Evolutionary conservation across 2,329 filamentous ascomycete species (phyloP), one percentile per base, ranked within the genome.

Genomic region (Polychaeton citri): DNA sequence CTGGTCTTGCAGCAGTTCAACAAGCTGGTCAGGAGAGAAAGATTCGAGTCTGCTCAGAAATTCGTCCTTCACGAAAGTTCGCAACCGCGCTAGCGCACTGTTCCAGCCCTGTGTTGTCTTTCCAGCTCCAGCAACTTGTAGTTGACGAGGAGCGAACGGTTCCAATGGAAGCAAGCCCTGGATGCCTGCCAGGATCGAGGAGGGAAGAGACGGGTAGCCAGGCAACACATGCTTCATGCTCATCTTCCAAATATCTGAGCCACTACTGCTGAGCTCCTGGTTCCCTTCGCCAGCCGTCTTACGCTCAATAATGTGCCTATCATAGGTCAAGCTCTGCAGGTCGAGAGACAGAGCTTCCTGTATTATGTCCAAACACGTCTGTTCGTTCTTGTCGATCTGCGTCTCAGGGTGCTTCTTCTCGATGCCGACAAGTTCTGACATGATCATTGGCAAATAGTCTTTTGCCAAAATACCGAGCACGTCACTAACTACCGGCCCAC

Each of bases 41-140:
- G 87, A 81, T 21, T 79, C 79, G 30, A 98, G 63, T 8, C 81
- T 73, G 43, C 86, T 81, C 28, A 96, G 71, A 32, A 94, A 74
- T 41, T 76, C 74, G 40, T 74, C 72, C 13, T 78, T 77, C 17
- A 94, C 72, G 20, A 74, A 68, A 35, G 69, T 65, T 30, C 71
- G 74, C 2, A 80, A 60, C 38, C 73, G 64, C 17, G 66, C 65
- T 39, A 88, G 79, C 17, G 79, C 75, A 32, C 69, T 61, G 52
- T 96, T 96, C 66, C 93, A 96, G 19, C 74, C 68, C n/a, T 67
- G 65, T 48, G 79, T 79, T 38, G 60, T 76, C 59, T 60, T 68
- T 47, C 50, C 70, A 50, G 47, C 70, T 7, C 49, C 50, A 12
- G 53, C 44, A 4, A 54, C 49, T 21, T 56, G 46, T 4, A 54